Percentiles rank a stretch among this genome's conserved stretches.
Evolutionary conservation across 805 yeast genomes (phyloP).

Genomic region (Barnettozyma sucrosica): DNA sequence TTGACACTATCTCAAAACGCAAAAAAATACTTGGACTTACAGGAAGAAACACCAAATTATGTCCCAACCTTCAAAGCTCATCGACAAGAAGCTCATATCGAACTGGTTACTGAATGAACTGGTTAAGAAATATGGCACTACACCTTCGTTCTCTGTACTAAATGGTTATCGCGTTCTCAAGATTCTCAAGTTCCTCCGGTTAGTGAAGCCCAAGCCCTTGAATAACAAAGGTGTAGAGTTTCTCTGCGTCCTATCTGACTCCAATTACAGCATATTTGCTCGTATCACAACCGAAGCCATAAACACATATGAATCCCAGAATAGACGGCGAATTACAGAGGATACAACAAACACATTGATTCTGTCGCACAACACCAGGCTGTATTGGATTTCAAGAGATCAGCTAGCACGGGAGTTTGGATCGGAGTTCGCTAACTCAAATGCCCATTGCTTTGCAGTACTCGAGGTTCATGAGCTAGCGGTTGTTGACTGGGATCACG

Average conservation of each 20-base stretch:
- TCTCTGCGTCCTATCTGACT: slow-evolving; percentile 5
- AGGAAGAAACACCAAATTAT: no score
- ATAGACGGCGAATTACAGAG: slow-evolving; percentile 5
- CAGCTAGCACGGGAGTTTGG: not conserved
- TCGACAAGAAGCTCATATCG: not conserved
- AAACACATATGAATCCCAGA: not conserved
- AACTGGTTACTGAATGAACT: slow-evolving; percentile 3
- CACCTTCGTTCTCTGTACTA: not conserved
- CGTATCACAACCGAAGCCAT: not conserved
- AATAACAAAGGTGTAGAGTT: not conserved
- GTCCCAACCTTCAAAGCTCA: not conserved
- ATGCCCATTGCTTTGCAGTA: slow-evolving; percentile 3
- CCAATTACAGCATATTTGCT: slow-evolving; percentile 5
- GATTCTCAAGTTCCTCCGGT: slow-evolving; percentile 5
- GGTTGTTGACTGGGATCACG: slow-evolving; percentile 5
- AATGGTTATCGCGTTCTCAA: slow-evolving; percentile 4
- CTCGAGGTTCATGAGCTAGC: not conserved
- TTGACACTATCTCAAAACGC: no score
- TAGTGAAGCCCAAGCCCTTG: not conserved
- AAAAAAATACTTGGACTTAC: no score
- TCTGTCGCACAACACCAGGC: not conserved
- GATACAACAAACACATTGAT: slow-evolving; percentile 6
- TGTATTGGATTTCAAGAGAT: not conserved
- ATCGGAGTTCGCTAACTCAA: not conserved
- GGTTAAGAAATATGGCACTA: not conserved